A percentile compares a stretch with the other conserved stretches of the same genome.
These are phyloP conservation scores for Malus domestica DNA, from an alignment of 306 rosid genomes.

Conservation along the genomic window DNA sequence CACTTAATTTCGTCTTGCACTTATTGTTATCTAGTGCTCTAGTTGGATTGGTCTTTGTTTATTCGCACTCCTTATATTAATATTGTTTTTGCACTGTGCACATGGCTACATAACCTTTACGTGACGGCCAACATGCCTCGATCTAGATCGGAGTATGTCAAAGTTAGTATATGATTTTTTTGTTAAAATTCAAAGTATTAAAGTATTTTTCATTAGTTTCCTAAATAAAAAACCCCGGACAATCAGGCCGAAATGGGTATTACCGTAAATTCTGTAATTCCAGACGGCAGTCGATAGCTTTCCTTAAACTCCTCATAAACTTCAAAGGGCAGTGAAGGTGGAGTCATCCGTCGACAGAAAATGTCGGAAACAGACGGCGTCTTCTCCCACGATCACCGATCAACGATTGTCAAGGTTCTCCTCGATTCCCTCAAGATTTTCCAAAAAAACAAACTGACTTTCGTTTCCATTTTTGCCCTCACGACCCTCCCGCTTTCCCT, in stretches of 20 bases:
- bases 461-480: slow-evolving; percentile 41
- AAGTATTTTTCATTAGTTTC: no score
- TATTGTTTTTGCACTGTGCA: no score
- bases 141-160: no score
- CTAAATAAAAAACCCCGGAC: no score
- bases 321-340: background rate
- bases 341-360: background rate
- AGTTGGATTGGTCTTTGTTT: no score
- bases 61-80: no score
- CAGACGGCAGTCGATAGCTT: background rate
- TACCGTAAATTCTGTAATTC: background rate
- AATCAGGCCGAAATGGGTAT: background rate
- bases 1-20: no score
- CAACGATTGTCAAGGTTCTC: slow-evolving; percentile 13
- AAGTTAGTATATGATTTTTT: no score
- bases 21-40: no score
- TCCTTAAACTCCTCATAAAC: background rate
- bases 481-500: slow-evolving; percentile 53
- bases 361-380: slow-evolving; percentile 30
- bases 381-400: background rate
- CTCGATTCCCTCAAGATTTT: slow-evolving; percentile 35
- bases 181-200: no score
- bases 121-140: no score
- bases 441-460: slow-evolving; percentile 30
- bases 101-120: no score